These are phyloP conservation scores for Fomitopsis pulvina DNA, from an alignment of 768 basidiomycete genomes.

Conservation along the genomic window DNA sequence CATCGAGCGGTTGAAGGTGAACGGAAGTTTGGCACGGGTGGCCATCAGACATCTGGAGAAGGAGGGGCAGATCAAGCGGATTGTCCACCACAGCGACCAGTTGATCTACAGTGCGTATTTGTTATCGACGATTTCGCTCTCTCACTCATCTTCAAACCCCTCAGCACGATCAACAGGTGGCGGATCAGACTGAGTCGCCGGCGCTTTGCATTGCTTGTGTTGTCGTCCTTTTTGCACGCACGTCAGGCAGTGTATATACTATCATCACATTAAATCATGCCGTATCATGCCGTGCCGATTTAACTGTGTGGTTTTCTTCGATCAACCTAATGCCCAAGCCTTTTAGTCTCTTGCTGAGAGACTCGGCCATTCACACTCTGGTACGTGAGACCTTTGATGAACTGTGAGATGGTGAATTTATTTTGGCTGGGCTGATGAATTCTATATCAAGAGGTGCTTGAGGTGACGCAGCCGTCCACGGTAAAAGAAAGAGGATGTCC, in stretches of 20 bases:
- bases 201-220: slow-evolving; percentile 14
- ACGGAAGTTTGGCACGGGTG: slow-evolving; percentile 87
- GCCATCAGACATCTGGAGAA: slow-evolving; percentile 91
- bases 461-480: neutral
- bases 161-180: slow-evolving; percentile 39
- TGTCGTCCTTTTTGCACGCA: slow-evolving; percentile 20
- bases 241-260: slow-evolving; percentile 31
- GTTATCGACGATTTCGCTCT: neutral
- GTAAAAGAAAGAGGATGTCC: neutral
- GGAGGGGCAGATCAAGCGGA: slow-evolving; percentile 91
- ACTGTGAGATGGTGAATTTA: neutral
- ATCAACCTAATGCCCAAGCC: neutral
- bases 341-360: too few species aligned
- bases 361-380: too few species aligned
- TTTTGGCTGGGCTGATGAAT: too few species aligned
- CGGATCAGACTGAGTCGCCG: slow-evolving; percentile 26
- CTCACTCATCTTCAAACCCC: neutral
- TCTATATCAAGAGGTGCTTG: too few species aligned
- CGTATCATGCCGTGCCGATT: slow-evolving; percentile 14
- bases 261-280: slow-evolving; percentile 25
- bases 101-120: slow-evolving; percentile 85
- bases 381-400: too few species aligned
- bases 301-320: neutral
- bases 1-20: slow-evolving; percentile 97
- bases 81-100: slow-evolving; percentile 93